These are phyloP conservation scores for Sarocladium brachiariae DNA, from an alignment of 2,329 filamentous ascomycete species.

Conservation along the genomic window DNA sequence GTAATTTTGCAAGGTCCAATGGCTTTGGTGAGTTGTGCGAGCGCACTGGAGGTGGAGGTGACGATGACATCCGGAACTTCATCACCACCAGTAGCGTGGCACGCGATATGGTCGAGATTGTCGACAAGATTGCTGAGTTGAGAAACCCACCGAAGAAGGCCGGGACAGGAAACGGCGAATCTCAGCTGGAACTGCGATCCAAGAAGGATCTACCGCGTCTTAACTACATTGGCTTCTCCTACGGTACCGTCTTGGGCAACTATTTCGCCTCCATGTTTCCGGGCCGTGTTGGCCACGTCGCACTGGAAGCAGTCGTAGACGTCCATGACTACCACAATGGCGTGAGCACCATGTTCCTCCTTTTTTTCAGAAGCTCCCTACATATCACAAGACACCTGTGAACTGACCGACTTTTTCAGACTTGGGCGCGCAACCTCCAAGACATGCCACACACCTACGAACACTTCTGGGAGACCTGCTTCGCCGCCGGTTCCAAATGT, in stretches of 20 bases:
- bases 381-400: too few species aligned
- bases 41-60: not conserved
- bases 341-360: slow-evolving; percentile 18
- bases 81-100: slow-evolving; percentile 23
- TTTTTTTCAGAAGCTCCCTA: too few species aligned
- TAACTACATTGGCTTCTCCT: slow-evolving; percentile 45
- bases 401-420: slow-evolving; percentile 14
- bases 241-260: slow-evolving; percentile 30
- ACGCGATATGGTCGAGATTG: slow-evolving; percentile 36
- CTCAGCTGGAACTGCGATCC: slow-evolving; percentile 11
- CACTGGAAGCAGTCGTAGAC: slow-evolving; percentile 33
- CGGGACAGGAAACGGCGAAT: too few species aligned
- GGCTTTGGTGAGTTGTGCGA: not conserved
- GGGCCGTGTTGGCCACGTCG: slow-evolving; percentile 31
- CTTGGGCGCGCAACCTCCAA: slow-evolving; percentile 28
- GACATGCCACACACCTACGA: slow-evolving; percentile 30
- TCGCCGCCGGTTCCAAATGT: slow-evolving; percentile 22
- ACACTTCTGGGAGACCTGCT: slow-evolving; percentile 30
- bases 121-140: slow-evolving; percentile 33
- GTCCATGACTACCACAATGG: slow-evolving; percentile 27
- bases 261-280: slow-evolving; percentile 30
- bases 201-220: slow-evolving; percentile 20
- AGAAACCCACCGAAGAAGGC: slow-evolving; percentile 12
- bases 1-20: slow-evolving; percentile 1
- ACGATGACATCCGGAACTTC: slow-evolving; percentile 7